Percentiles rank a stretch among this genome's conserved stretches.
Conservation (phyloP, 768 basidiomycete species). For the Podaxis sp. region DNA sequence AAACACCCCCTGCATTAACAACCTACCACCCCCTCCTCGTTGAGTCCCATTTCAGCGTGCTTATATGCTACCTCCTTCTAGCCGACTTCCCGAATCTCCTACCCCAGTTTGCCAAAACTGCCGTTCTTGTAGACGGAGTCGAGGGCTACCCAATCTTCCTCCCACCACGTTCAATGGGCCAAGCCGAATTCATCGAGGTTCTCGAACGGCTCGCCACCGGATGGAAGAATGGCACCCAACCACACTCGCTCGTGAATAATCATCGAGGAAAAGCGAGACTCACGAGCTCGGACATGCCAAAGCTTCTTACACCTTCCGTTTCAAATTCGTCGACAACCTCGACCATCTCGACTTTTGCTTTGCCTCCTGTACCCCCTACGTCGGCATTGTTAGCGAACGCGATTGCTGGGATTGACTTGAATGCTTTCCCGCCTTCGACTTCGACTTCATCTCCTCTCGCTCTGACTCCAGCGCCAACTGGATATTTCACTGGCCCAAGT, state of each 20-base stretch:
- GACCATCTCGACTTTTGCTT: not conserved
- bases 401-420: slow-evolving; percentile 4
- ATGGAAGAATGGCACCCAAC: slow-evolving; percentile 64
- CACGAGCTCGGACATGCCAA: slow-evolving; percentile 32
- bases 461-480: not conserved
- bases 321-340: slow-evolving; percentile 1
- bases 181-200: slow-evolving; percentile 85
- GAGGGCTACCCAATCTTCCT: slow-evolving; percentile 89
- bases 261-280: slow-evolving; percentile 35
- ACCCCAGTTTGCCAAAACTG: slow-evolving; percentile 60
- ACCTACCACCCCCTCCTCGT: slow-evolving; percentile 90
- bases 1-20: slow-evolving; percentile 64
- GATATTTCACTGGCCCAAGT: not conserved
- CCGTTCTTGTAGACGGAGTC: slow-evolving; percentile 69
- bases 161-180: slow-evolving; percentile 83
- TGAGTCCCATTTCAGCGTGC: slow-evolving; percentile 78
- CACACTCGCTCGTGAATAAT: slow-evolving; percentile 41
- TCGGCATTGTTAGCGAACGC: slow-evolving; percentile 10
- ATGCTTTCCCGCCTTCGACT: not conserved
- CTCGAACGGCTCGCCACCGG: slow-evolving; percentile 76
- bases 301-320: slow-evolving; percentile 20
- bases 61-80: slow-evolving; percentile 72
- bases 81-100: slow-evolving; percentile 66
- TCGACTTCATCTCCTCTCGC: slow-evolving; percentile 15
- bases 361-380: slow-evolving; percentile 1